Evolutionary conservation across 2,329 filamentous ascomycete genomes (phyloP).

Genomic region (Penicillium brevicompactum): DNA sequence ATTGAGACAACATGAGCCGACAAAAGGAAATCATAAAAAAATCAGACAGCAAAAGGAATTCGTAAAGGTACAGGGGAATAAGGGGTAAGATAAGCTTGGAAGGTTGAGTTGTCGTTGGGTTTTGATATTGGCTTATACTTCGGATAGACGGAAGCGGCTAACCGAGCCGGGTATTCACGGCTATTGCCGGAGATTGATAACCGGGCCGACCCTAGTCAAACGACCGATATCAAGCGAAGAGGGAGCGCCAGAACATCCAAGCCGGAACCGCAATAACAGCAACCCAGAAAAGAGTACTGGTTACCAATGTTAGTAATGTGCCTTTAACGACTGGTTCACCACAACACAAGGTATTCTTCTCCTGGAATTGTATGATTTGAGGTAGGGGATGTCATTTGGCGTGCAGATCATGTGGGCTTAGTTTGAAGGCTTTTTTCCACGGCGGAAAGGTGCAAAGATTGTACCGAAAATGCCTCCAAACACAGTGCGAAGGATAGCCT

Average conservation of each 20-base stretch:
- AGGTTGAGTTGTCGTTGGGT: constrained; percentile 19
- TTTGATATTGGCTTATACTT: constrained; percentile 5
- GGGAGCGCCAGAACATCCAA: constrained; percentile 27
- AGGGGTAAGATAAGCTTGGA: constrained; percentile 25
- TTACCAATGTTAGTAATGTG: constrained; percentile 3
- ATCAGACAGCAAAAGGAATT: constrained; percentile 20
- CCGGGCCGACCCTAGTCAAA: neutral
- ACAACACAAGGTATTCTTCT: neutral
- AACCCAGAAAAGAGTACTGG: constrained; percentile 36
- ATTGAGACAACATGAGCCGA: constrained; percentile 18
- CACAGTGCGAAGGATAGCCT: constrained; percentile 42
- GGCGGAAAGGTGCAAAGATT: constrained; percentile 43
- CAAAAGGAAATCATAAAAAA: constrained; percentile 28
- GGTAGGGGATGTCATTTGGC: constrained; percentile 14
- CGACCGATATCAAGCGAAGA: neutral
- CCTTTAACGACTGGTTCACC: neutral
- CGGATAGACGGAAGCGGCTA: neutral
- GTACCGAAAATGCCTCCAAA: constrained; percentile 44
- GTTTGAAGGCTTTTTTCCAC: constrained; percentile 32
- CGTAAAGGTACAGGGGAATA: constrained; percentile 41
- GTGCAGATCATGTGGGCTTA: neutral
- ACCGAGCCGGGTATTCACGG: neutral
- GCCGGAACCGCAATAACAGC: constrained; percentile 34
- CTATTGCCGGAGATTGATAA: neutral
- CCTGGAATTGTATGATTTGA: constrained; percentile 1